Conservation (phyloP, 495 filamentous ascomycete species). For the Barbatosphaeria neglecta region DNA sequence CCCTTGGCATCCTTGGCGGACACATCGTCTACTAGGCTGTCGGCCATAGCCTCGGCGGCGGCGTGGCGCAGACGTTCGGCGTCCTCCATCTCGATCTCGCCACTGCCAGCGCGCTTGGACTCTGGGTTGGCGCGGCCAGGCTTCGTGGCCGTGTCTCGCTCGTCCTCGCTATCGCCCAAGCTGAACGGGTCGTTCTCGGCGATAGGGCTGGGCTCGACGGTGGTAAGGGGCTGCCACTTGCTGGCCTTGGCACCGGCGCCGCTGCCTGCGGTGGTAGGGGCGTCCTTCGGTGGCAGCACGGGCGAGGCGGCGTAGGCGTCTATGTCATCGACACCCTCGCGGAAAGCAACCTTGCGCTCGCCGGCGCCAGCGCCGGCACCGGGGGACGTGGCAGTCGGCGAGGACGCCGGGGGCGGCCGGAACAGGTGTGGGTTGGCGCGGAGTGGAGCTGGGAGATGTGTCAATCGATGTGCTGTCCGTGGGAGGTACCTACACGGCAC, state of each 20-base stretch:
- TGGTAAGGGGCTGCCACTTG: conserved; percentile 94
- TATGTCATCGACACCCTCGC: conserved; percentile 65
- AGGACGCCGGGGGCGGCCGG: conserved; percentile 51
- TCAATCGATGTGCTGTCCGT: too few relatives aligned
- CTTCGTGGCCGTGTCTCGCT: conserved; percentile 62
- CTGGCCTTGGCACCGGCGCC: conserved; percentile 47
- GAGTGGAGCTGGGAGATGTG: conserved; percentile 11
- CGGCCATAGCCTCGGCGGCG: conserved; percentile 53
- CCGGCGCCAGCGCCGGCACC: conserved; percentile 48
- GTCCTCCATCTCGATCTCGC: conserved; percentile 48
- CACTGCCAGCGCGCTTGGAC: conserved; percentile 20
- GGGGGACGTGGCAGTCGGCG: conserved; percentile 5
- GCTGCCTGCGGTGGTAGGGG: conserved; percentile 12
- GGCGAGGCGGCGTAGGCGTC: conserved; percentile 59
- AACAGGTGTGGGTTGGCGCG: conserved; percentile 70
- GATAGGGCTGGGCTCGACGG: conserved; percentile 76
- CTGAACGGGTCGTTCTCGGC: conserved; percentile 93
- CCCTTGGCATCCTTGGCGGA: conserved; percentile 1
- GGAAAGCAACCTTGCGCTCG: conserved; percentile 67
- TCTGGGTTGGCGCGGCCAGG: conserved; percentile 48
- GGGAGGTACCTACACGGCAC: too few relatives aligned
- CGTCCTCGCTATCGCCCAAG: conserved; percentile 90
- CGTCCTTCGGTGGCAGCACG: conserved; percentile 25
- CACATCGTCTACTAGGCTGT: conserved; percentile 31
- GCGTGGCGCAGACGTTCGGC: conserved; percentile 59